Conservation (phyloP, 768 basidiomycete species). For the Russula brevipes region DNA sequence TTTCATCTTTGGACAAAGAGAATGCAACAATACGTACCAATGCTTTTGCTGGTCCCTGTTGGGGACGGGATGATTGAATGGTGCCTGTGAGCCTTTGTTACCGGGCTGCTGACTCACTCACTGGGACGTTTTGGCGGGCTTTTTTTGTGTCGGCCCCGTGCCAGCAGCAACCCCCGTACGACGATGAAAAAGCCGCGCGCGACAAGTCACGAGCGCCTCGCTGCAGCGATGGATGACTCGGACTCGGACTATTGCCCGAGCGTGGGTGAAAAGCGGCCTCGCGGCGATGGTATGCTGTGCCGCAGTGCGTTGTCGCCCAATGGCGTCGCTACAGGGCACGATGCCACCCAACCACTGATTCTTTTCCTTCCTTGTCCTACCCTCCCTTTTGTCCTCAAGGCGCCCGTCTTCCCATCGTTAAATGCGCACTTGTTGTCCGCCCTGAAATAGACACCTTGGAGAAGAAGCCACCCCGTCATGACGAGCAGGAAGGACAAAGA, state of each 20-base stretch:
- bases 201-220: no score
- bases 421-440: not conserved
- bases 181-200: no score
- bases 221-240: no score
- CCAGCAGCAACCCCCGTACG: no score
- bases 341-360: not conserved
- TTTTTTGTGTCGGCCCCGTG: no score
- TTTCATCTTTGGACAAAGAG: constrained; percentile 38
- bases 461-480: constrained; percentile 6
- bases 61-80: not conserved
- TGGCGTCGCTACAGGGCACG: not conserved
- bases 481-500: constrained; percentile 5
- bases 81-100: not conserved
- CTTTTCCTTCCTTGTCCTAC: not conserved
- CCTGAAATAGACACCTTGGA: constrained; percentile 1
- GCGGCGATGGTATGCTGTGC: constrained; percentile 5
- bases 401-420: not conserved
- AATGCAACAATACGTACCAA: constrained; percentile 1
- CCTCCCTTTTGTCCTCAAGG: not conserved
- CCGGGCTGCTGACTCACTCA: no score
- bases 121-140: no score
- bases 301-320: not conserved
- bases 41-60: not conserved
- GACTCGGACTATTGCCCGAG: no score
- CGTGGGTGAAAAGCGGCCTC: not conserved